phyloP scores from a whole-genome alignment of 2,329 filamentous ascomycete species.

The Diaporthe destruens region DNA sequence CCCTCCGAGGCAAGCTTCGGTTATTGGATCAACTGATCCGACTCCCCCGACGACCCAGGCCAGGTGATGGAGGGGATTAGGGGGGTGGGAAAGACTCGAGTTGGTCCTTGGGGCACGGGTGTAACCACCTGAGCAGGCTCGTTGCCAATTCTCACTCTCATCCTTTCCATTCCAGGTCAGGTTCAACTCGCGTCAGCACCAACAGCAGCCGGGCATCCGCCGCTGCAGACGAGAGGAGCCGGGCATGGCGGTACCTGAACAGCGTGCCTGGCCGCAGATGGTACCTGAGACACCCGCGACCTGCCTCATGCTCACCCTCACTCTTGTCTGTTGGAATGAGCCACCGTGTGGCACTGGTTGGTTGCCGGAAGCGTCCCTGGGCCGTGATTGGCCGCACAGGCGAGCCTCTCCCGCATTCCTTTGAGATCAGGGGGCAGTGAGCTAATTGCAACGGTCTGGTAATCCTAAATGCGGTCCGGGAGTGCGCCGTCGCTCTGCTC shows the following conservation, averaged over 20 bases:
- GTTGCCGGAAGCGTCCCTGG: constrained; percentile 31
- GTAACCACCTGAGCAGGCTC: constrained; percentile 32
- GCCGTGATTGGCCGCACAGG: constrained; percentile 31
- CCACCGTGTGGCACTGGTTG: constrained; percentile 26
- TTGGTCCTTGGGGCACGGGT: constrained; percentile 21
- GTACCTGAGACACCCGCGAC: constrained; percentile 36
- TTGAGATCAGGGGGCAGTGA: constrained; percentile 32
- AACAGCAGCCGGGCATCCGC: constrained; percentile 13
- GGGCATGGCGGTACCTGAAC: constrained; percentile 33
- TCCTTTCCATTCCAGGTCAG: constrained; percentile 21
- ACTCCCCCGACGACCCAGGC: constrained; percentile 24
- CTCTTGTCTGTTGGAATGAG: constrained; percentile 9
- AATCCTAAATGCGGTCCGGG: constrained; percentile 31
- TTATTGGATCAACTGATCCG: constrained; percentile 29
- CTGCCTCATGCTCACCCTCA: not conserved
- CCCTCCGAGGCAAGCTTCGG: constrained; percentile 35
- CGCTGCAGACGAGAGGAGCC: not conserved
- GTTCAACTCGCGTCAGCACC: constrained; percentile 8
- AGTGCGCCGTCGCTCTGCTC: constrained; percentile 26
- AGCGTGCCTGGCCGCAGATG: constrained; percentile 27
- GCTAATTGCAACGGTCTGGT: constrained; percentile 36
- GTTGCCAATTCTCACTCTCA: constrained; percentile 24
- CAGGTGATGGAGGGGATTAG: constrained; percentile 6
- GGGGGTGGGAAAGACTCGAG: constrained; percentile 27
- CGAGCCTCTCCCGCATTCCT: constrained; percentile 34